Base-by-base conservation (phyloP, 768 basidiomycete species). In the Leccinellum luteum region DNA sequence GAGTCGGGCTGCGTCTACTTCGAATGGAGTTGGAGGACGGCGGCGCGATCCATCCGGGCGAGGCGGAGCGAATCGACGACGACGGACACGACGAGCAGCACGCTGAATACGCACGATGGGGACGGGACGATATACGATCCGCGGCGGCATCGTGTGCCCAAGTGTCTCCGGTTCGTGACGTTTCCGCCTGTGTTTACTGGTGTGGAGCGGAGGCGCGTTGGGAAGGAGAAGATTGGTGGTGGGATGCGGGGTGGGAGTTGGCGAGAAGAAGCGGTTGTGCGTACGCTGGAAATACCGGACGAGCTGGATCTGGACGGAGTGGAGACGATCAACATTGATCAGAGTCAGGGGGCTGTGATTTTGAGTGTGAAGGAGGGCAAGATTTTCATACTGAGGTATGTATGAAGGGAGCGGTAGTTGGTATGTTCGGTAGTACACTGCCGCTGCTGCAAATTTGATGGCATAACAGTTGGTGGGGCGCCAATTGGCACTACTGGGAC, bases 291-390 rank as follows among this genome's bases (percentile, higher is more conserved):
- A 58, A 79, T 84, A 5, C 88, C 88, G 1, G 76, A 78, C 0
- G 88, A 87, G 59, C 70, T 90, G 57, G 81, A 89, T 64, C 69
- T 89, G 59, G 80, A 84, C 49, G 71, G 68, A 38, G 85, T 89
- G 28, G 87, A 89, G 74, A 89, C 86, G 60, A 86, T 90, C 64
- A 88, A 88, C 68, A 86, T 90, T 52, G 88, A 90, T 67, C 88
- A 90, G 74, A 80, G 78, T 38, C 88, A 90, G 66, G 88, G 87
- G 1, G n/a, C n/a, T n/a, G 84, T 89, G 41, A 87, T 89, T 58
- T 69, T 90, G 53, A 85, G 84, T 32, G 83, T 86, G 57, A 83
- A 77, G 73, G 77, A 79, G 13, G 87, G 88, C 44, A 85, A 79
- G 74, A 86, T 89, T 52, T 89, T 85, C 73, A 88, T 89, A 67